Evolutionary conservation across 2,329 filamentous ascomycete species (phyloP), one percentile per base, ranked within the genome.

Genomic region (Torrubiella hemipterigena): DNA sequence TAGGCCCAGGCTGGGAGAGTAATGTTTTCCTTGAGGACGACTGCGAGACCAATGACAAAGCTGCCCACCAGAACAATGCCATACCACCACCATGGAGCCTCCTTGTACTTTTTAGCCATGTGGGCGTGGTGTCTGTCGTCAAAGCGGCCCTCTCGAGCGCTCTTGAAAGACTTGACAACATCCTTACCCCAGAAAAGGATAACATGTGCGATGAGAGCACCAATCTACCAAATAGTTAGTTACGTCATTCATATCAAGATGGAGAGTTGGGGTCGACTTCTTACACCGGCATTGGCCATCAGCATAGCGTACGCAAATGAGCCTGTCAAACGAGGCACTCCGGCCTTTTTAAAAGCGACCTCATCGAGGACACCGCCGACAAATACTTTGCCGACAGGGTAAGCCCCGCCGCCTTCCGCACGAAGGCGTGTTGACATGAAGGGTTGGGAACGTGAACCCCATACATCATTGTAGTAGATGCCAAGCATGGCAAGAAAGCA

Each of bases 101-200:
- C 67, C 32, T 64, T 65, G 44, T 72, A 72, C 42, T 68, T 42
- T 39, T 63, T 61, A 3, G 44, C 47, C 67, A 73, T 72, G 39
- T 69, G 54, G 0, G 35, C 46, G 38, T 73, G 67, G 40, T 74
- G 69, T 0, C 53, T 58, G 34, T 74, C 69, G 12, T 60, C 58
- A 16, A 54, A 65, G 9, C 40, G 48, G 5, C 62, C 60, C 4
- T 49, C 42, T 14, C 38, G 59, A 0, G 65, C 59, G n/a, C 51
- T 62, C 42, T 61, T 63, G 46, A 56, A 71, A 0, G 69, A 53
- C 6, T 42, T 42, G 4, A 52, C 28, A n/a, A 72, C 55, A 35
- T 74, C 70, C 5, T 55, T 55, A 4, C 69, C 65, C 65, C 66
- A 73, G 42, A 75, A 74, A 5, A 73, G 44, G 30, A 65, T 35